Base-by-base conservation (phyloP, 306 rosid genomes). In the Lathyrus aphaca region DNA sequence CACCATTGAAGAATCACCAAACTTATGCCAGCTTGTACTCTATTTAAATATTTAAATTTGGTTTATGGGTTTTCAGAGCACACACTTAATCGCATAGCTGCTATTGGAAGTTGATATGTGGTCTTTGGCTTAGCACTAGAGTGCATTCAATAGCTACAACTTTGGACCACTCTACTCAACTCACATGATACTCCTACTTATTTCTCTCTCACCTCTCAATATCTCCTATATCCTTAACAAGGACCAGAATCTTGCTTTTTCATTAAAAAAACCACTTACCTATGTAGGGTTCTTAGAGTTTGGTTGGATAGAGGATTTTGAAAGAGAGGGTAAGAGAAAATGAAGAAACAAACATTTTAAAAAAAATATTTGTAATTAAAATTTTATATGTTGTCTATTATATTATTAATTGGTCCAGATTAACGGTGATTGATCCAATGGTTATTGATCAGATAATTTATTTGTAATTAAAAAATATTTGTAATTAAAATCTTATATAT, bases 161-260 rank as follows among this genome's bases (percentile, higher is more conserved):
- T 62, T 62, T 68, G 88, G 88, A 86, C 91, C 88, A 83, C 86
- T 29, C 87, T 61, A 61, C 48, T 54, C 32, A 2, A 25, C 18
- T 51, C 63, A 73, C 62, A 30, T 59, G 73, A 77, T 29, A 23
- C 83, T 71, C 43, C 29, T 67, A 54, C 55, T 50, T 54, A 17
- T 44, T 64, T 71, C 40, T 61, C 58, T 42, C 56, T 35, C 53
- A 40, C 51, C 27, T 39, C 62, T 9, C 66, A 37, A 37, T 25
- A 49, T 74, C 73, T 74, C 78, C 51, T 53, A 19, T 18, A 44
- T 78, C 83, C 74, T 76, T 65, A 69, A 62, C 27, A 61, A 27
- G 73, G 82, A 55, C 59, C 76, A 46, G 46, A 29, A 62, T 46
- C 39, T 18, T 54, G 39, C 42, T 18, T 32, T 29, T 56, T 37